Conservation (phyloP, 306 rosid species). For the Bauhinia variegata region DNA sequence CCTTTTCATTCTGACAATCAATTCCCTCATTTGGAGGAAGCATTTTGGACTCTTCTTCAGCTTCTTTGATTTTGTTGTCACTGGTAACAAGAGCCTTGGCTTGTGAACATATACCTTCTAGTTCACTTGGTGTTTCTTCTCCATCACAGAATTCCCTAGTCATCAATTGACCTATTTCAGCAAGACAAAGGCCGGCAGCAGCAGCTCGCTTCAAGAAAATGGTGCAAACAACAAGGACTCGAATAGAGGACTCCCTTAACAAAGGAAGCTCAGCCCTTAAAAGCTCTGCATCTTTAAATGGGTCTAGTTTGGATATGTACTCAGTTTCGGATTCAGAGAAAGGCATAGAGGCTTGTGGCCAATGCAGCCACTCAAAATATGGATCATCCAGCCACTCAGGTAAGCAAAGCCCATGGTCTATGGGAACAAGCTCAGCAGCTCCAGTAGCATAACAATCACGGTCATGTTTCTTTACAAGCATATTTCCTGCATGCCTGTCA, state of each 20-base stretch:
- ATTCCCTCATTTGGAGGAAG: constrained; percentile 8
- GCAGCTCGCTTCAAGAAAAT: constrained; percentile 73
- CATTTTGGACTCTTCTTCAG: constrained; percentile 30
- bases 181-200: constrained; percentile 68
- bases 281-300: constrained; percentile 74
- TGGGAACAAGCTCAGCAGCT: constrained; percentile 74
- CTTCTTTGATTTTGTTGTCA: constrained; percentile 16
- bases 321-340: constrained; percentile 74
- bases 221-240: constrained; percentile 84
- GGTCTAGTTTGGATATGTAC: constrained; percentile 76
- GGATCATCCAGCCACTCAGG: constrained; percentile 98
- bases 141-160: constrained; percentile 60
- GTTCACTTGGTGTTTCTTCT: constrained; percentile 52
- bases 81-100: constrained; percentile 47
- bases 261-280: constrained; percentile 63
- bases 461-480: constrained; percentile 69
- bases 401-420: constrained; percentile 92
- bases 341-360: constrained; percentile 89
- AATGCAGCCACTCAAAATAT: constrained; percentile 94
- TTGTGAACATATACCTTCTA: constrained; percentile 63
- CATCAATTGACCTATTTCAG: constrained; percentile 85
- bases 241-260: constrained; percentile 67
- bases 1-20: neutral
- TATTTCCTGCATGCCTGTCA: constrained; percentile 91
- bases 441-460: constrained; percentile 31